Evolutionary conservation across 371 early-diverging fungal genomes (phyloP), one percentile per base, ranked within the genome.

Genomic region (Mortierella sp.): DNA sequence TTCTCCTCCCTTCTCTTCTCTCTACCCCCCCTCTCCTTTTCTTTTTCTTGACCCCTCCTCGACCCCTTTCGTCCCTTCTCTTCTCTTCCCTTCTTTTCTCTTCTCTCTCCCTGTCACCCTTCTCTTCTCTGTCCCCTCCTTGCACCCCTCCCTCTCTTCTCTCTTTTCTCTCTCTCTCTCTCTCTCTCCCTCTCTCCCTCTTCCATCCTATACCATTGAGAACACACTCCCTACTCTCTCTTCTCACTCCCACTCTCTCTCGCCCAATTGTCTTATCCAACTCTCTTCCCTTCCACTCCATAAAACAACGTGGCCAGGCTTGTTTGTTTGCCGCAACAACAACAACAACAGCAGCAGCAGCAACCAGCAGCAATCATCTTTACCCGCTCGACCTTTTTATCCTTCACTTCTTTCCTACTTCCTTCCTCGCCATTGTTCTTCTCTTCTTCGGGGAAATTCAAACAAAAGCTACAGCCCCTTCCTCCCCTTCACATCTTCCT

Each of bases 331-430:
- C 6, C 11, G 27, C 72, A 49, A 51, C 21, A 51, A 18, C 51
- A 49, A 49, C 49, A 49, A 49, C 49, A 49, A 18, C 49, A 48
- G 12, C 14, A 49, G 18, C 14, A 49, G 14, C 49, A 49, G 18
- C 46, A 27, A 6, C 4, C 16, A 46, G 12, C 51, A 51, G 21
- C 51, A 51, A 21, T 21, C 18, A 51, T 51, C 51, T 16, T 18
- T 51, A 21, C 51, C 51, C 21, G 21, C 21, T 51, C 21, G 21
- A 21, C 51, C 51, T 51, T 18, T 51, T 21, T 48, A 56, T 60
- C 58, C 51, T 51, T 21, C 60, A 56, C 74, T 71, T 55, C 60
- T 55, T 48, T 51, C 54, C 29, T 72, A 27, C 35, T 60, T 48
- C 16, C 51, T 27, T 54, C 32, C 54, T 49, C 49, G 21, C 18